These are phyloP conservation scores for Coemansia sp. DNA, from an alignment of 192 early-diverging fungal genomes.

Conservation along the genomic window DNA sequence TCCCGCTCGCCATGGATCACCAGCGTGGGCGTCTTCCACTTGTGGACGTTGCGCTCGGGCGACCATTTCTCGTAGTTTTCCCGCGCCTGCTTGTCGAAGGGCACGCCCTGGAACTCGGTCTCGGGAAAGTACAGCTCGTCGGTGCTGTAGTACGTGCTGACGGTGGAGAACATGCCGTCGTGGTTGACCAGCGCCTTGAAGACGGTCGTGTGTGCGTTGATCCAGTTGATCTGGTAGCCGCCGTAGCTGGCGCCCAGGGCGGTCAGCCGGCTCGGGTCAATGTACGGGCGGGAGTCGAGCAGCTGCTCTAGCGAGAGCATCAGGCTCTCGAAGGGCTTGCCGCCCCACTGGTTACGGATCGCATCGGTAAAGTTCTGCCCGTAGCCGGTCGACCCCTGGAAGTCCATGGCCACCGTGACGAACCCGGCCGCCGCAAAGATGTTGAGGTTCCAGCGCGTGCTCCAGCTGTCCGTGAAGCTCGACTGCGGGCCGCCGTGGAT, in stretches of 20 bases:
- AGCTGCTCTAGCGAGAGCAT: slow-evolving; percentile 66
- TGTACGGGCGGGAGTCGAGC: slow-evolving; percentile 40
- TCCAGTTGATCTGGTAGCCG: slow-evolving; percentile 86
- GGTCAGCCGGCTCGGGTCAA: slow-evolving; percentile 60
- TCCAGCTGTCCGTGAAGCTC: slow-evolving; percentile 47
- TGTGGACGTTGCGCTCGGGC: slow-evolving; percentile 65
- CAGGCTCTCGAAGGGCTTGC: slow-evolving; percentile 68
- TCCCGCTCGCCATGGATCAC: slow-evolving; percentile 73
- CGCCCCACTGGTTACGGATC: slow-evolving; percentile 78
- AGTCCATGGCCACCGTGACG: slow-evolving; percentile 71
- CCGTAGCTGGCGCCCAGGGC: slow-evolving; percentile 71
- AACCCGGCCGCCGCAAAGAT: slow-evolving; percentile 71
- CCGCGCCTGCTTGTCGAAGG: slow-evolving; percentile 57
- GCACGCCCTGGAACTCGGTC: slow-evolving; percentile 64
- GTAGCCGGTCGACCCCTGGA: slow-evolving; percentile 79
- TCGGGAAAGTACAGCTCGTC: slow-evolving; percentile 80
- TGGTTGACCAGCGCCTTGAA: slow-evolving; percentile 76
- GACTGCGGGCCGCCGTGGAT: slow-evolving; percentile 85
- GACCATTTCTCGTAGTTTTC: slow-evolving; percentile 66
- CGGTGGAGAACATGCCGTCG: slow-evolving; percentile 74
- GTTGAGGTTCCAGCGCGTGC: slow-evolving; percentile 76
- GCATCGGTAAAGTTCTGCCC: slow-evolving; percentile 74
- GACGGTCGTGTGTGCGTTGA: slow-evolving; percentile 74
- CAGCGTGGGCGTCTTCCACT: slow-evolving; percentile 77
- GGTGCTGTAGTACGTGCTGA: slow-evolving; percentile 64